Base-by-base conservation (phyloP, 1,139 yeast species). In the Pichia sp. region DNA sequence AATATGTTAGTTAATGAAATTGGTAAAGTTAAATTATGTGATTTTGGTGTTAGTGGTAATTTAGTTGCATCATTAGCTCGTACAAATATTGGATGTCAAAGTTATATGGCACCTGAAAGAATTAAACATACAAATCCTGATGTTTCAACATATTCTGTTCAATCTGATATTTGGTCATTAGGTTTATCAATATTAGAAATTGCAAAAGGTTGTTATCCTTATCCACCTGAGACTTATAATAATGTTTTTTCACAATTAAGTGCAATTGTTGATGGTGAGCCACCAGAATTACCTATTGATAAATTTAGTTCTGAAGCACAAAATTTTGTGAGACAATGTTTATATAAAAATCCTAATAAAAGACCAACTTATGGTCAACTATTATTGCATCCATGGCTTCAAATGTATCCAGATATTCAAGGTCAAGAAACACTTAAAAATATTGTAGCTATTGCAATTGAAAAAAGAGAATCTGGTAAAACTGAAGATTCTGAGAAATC, bases 41-140 rank as follows among this genome's bases (percentile, higher is more conserved):
- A 92, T 67, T 92, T 92, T 65, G 99, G 99, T 38, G 98, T 92
- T 24, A 78, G 89, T 47, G 98, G 98, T 28, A 92, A 92, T 61
- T 70, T 92, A 51, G 98, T 92, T 32, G 97, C 97, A 1, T 87
- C 96, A 0, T 74, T 92, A 57, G 98, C 98, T 9, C 81, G 89
- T 58, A 92, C 99, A 0, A 92, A 92, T 59, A 90, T 92, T 56
- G 99, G 99, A 6, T 94, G 98, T 64, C 98, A 92, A 66, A 86
- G 96, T 5, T 92, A 92, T 66, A 94, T 94, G 98, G 97, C 98
- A 0, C 99, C 99, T 1, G 99, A 92, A 64, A 76, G 99, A 60
- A 94, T 92, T 58, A 82, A 84, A 63, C 74, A 80, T 6, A 56
- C 64, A 32, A 66, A 64, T 42, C 78, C 78, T 8, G 90, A 84